These are phyloP conservation scores for Anacardium occidentale DNA, from an alignment of 345 rosid species.

Conservation along the genomic window DNA sequence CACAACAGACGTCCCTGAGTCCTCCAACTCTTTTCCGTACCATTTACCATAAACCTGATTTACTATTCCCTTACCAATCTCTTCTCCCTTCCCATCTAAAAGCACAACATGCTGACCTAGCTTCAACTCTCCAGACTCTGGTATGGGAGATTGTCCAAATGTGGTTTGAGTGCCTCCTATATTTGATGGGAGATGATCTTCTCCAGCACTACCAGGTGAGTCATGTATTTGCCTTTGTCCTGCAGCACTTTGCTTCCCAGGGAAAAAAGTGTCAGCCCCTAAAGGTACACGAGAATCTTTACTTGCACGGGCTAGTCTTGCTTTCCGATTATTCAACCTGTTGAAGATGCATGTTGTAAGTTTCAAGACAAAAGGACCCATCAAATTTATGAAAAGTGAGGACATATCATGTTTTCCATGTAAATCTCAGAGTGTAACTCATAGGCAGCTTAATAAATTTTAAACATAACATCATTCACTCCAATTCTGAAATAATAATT, in stretches of 20 bases:
- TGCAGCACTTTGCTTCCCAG: constrained; percentile 37
- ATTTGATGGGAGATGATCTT: constrained; percentile 39
- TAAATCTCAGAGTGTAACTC: background rate
- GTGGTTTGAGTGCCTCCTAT: constrained; percentile 32
- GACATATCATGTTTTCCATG: background rate
- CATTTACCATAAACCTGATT: constrained; percentile 63
- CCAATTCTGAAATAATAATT: background rate
- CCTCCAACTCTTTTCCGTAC: constrained; percentile 62
- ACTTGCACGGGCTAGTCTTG: constrained; percentile 81
- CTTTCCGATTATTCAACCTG: constrained; percentile 98
- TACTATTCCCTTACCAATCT: constrained; percentile 58
- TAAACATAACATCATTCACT: background rate
- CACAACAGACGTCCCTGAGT: constrained; percentile 48
- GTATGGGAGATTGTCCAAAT: background rate
- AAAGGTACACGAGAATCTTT: constrained; percentile 58
- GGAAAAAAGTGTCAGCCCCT: constrained; percentile 43
- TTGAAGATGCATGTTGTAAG: constrained; percentile 18
- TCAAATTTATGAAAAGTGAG: background rate
- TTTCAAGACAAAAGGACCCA: background rate
- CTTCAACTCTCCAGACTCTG: constrained; percentile 36
- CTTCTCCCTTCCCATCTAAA: constrained; percentile 48
- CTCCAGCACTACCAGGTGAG: constrained; percentile 58
- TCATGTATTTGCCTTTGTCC: constrained; percentile 42
- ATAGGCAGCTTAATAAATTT: background rate
- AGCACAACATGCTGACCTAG: constrained; percentile 57